Evolutionary conservation across 2,329 filamentous ascomycete genomes (phyloP).

Genomic region (Setomelanomma holmii): DNA sequence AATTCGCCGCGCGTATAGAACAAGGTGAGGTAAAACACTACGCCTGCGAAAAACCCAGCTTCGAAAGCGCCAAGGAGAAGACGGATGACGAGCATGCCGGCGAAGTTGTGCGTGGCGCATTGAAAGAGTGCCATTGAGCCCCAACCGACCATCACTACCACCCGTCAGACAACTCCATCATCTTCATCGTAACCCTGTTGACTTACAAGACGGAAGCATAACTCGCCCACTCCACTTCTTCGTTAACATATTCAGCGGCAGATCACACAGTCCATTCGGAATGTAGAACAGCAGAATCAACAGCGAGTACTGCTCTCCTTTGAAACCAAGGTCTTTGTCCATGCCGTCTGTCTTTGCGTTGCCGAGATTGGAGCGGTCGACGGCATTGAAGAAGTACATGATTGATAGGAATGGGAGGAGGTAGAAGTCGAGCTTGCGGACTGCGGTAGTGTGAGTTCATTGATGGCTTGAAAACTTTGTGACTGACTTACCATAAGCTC

Average conservation of each 20-base stretch:
- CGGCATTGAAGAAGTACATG: slow-evolving; percentile 65
- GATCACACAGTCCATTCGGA: slow-evolving; percentile 65
- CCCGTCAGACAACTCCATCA: not conserved
- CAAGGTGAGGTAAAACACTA: slow-evolving; percentile 62
- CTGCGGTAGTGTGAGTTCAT: slow-evolving; percentile 55
- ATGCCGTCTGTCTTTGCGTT: slow-evolving; percentile 56
- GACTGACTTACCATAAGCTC: not conserved
- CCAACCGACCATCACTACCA: slow-evolving; percentile 56
- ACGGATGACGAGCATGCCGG: slow-evolving; percentile 57
- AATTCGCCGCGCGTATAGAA: slow-evolving; percentile 56
- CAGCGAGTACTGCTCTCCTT: slow-evolving; percentile 68
- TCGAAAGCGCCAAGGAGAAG: slow-evolving; percentile 59
- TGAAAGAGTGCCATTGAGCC: slow-evolving; percentile 57
- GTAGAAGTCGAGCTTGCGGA: slow-evolving; percentile 58
- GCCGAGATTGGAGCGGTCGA: slow-evolving; percentile 42
- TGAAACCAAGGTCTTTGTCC: slow-evolving; percentile 65
- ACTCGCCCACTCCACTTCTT: slow-evolving; percentile 56
- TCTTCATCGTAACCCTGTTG: not conserved
- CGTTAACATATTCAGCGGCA: slow-evolving; percentile 59
- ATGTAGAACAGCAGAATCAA: slow-evolving; percentile 72
- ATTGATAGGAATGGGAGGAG: slow-evolving; percentile 64
- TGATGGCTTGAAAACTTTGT: slow-evolving; percentile 34
- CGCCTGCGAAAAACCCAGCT: slow-evolving; percentile 63
- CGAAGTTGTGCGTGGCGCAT: slow-evolving; percentile 58
- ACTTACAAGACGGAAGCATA: slow-evolving; percentile 47